phyloP scores from a whole-genome alignment of 768 basidiomycete genomes.

The Amanita inopinata region DNA sequence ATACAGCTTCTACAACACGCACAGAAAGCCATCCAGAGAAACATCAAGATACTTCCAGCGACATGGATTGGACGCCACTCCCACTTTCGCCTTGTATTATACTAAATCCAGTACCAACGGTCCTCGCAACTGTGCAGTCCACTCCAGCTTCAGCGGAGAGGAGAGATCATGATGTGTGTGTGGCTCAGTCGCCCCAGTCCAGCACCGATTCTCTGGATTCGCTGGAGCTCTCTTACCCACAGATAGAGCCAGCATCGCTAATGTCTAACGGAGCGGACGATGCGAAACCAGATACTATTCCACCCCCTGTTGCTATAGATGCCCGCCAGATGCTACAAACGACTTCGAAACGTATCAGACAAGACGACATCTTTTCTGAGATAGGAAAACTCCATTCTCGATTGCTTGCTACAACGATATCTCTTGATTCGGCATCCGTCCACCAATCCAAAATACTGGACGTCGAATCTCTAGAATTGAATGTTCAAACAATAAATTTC shows the following conservation, averaged over 20 bases:
- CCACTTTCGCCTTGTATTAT: not conserved
- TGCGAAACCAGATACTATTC: not conserved
- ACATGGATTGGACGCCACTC: not conserved
- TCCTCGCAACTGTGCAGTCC: no score
- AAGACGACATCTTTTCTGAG: not conserved
- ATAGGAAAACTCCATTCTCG: not conserved
- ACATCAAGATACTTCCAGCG: not conserved
- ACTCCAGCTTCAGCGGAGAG: no score
- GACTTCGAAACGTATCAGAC: no score
- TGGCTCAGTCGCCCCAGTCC: not conserved
- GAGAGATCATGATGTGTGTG: no score
- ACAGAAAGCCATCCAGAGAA: not conserved
- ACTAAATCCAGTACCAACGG: not conserved
- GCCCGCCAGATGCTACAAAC: no score
- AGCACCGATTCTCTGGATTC: not conserved
- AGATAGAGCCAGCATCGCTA: not conserved
- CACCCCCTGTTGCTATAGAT: no score
- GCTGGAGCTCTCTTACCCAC: slow-evolving; percentile 4
- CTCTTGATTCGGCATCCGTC: not conserved
- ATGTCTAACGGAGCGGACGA: not conserved
- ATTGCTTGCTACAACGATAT: not conserved
- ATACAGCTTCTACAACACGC: not conserved
- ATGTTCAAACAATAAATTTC: slow-evolving; percentile 17
- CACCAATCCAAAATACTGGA: not conserved
- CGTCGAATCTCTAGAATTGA: slow-evolving; percentile 1